A percentile compares a stretch with the other conserved stretches of the same genome.
phyloP scores from a whole-genome alignment of 495 filamentous ascomycete genomes.

The Pyrenula massariospora region DNA sequence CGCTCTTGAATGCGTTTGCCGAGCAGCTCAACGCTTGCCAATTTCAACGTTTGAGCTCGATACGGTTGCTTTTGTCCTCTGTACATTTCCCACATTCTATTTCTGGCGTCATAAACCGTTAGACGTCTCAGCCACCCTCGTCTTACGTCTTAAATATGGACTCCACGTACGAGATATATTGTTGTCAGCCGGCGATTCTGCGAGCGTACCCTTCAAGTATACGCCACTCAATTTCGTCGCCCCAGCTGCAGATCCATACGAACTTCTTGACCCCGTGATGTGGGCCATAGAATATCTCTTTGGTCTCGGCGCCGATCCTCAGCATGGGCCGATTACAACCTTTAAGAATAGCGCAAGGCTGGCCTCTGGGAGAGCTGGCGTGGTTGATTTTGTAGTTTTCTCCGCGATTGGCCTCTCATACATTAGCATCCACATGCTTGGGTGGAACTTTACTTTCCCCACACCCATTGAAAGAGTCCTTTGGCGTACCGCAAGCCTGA shows the following conservation, averaged over 20 bases:
- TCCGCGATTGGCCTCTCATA: constrained; percentile 8
- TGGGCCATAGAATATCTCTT: constrained; percentile 8
- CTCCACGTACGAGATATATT: constrained; percentile 2
- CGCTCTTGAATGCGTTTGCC: constrained; percentile 13
- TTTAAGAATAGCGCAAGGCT: constrained; percentile 11
- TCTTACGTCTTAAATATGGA: constrained; percentile 1
- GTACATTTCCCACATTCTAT: constrained; percentile 23
- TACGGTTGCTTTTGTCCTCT: constrained; percentile 26
- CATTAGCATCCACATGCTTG: constrained; percentile 14
- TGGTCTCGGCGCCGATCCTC: constrained; percentile 8
- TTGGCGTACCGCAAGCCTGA: constrained; percentile 17
- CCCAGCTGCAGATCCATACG: constrained; percentile 9
- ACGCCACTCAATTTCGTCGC: constrained; percentile 15
- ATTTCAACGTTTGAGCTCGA: constrained; percentile 29
- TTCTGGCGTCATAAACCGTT: constrained; percentile 32
- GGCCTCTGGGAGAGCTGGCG: constrained; percentile 1
- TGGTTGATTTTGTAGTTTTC: constrained; percentile 7
- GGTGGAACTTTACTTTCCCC: constrained; percentile 18
- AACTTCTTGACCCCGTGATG: constrained; percentile 12
- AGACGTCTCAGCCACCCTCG: constrained; percentile 16
- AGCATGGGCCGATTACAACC: constrained; percentile 1
- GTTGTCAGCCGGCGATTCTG: not conserved
- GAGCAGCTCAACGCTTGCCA: constrained; percentile 12
- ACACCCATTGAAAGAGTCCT: constrained; percentile 11
- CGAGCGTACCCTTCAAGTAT: constrained; percentile 4